Evolutionary conservation across 192 early-diverging fungal species (phyloP).

Genomic region (Bifiguratus adelaidae): DNA sequence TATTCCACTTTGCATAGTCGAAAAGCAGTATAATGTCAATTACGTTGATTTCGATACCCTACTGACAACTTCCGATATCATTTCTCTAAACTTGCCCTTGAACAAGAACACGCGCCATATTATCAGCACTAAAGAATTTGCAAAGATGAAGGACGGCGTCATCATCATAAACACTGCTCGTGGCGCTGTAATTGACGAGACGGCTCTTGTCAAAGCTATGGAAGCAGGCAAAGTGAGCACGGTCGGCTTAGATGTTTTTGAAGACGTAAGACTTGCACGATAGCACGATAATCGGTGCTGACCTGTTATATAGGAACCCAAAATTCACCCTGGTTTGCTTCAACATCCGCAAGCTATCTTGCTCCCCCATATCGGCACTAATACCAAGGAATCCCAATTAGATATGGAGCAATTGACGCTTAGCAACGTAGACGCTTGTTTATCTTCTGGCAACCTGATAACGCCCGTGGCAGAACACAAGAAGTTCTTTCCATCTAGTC

Average conservation of each 20-base stretch:
- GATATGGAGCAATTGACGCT: slow-evolving; percentile 33
- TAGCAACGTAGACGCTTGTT: slow-evolving; percentile 19
- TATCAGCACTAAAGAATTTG: slow-evolving; percentile 26
- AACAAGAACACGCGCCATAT: slow-evolving; percentile 26
- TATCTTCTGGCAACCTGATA: slow-evolving; percentile 11
- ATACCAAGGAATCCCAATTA: slow-evolving; percentile 22
- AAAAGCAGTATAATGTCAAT: slow-evolving; percentile 26
- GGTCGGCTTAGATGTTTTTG: slow-evolving; percentile 18
- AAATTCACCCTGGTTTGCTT: slow-evolving; percentile 26
- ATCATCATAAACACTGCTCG: slow-evolving; percentile 37
- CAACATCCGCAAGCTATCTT: slow-evolving; percentile 27
- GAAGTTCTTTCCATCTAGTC: slow-evolving; percentile 1
- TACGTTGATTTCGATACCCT: slow-evolving; percentile 38
- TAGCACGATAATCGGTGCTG: background rate
- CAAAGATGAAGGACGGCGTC: slow-evolving; percentile 35
- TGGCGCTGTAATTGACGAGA: slow-evolving; percentile 34
- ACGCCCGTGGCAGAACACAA: slow-evolving; percentile 27
- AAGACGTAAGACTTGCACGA: slow-evolving; percentile 1
- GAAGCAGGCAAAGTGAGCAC: slow-evolving; percentile 30
- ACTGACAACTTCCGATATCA: slow-evolving; percentile 33
- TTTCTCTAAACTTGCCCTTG: slow-evolving; percentile 30
- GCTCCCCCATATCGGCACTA: slow-evolving; percentile 36
- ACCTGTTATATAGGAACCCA: slow-evolving; percentile 22
- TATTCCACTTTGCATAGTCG: slow-evolving; percentile 11
- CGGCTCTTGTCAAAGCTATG: slow-evolving; percentile 31